Conservation (phyloP, 2,329 filamentous ascomycete genomes). For the Scopulariopsis brevicaulis region DNA sequence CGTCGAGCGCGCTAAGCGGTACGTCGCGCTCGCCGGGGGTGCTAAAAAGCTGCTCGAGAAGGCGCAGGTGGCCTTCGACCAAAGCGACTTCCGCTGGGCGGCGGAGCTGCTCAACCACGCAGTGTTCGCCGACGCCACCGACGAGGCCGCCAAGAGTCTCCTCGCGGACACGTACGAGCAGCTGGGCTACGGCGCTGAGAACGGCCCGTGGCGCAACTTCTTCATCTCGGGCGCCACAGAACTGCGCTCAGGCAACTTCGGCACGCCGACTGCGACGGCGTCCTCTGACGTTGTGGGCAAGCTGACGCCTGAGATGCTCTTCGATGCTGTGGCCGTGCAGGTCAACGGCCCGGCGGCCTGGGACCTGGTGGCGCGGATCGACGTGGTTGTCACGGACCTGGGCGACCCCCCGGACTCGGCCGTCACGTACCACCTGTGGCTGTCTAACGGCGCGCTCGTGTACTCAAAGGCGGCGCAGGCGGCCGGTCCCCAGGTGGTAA, state of each 20-base stretch:
- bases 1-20: constrained; percentile 17
- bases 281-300: neutral
- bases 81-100: constrained; percentile 23
- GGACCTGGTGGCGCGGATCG: neutral
- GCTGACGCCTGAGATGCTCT: constrained; percentile 4
- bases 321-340: constrained; percentile 6
- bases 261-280: neutral
- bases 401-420: too few species aligned
- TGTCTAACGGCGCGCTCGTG: constrained; percentile 9
- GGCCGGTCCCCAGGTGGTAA: neutral
- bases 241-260: constrained; percentile 9
- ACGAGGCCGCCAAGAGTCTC: constrained; percentile 9
- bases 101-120: constrained; percentile 23
- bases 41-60: constrained; percentile 15
- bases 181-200: constrained; percentile 24
- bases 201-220: constrained; percentile 27
- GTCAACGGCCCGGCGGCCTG: constrained; percentile 5
- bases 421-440: constrained; percentile 13
- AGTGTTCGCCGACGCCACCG: constrained; percentile 12
- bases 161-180: constrained; percentile 19
- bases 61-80: constrained; percentile 15
- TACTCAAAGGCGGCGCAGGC: neutral
- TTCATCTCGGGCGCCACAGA: constrained; percentile 19
- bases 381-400: constrained; percentile 5
- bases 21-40: constrained; percentile 24